phyloP scores from a whole-genome alignment of 1,284 basidiomycete species.

The Tetrapyrgos nigripes region DNA sequence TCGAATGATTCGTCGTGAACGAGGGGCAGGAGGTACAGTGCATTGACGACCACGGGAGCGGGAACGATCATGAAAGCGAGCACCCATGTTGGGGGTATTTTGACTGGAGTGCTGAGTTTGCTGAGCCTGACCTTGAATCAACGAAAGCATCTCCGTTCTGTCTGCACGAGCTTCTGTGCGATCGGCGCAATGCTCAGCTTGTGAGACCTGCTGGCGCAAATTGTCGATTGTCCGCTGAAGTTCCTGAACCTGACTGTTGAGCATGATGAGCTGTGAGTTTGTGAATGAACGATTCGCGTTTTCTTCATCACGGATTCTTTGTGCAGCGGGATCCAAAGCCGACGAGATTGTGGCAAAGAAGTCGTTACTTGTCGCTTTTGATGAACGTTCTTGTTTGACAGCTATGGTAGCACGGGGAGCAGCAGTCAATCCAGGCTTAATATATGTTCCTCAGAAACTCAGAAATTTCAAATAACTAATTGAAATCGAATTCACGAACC shows the following conservation, averaged over 20 bases:
- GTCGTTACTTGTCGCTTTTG: conserved; percentile 1
- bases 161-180: conserved; percentile 17
- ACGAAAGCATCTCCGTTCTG: conserved; percentile 8
- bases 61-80: no score
- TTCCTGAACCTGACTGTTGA: conserved; percentile 23
- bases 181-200: conserved; percentile 10
- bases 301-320: conserved; percentile 13
- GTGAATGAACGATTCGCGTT: conserved; percentile 16
- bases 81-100: not conserved
- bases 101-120: no score
- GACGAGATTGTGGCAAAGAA: conserved; percentile 17
- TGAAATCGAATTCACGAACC: not conserved
- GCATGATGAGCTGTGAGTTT: conserved; percentile 16
- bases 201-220: conserved; percentile 19
- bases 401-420: not conserved
- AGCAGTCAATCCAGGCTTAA: no score
- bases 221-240: conserved; percentile 14
- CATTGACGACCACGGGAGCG: not conserved
- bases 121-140: not conserved
- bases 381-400: not conserved
- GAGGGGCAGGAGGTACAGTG: not conserved
- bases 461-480: not conserved
- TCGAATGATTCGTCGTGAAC: not conserved
- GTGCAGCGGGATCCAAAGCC: conserved; percentile 17
- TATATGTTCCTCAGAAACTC: not conserved